A percentile compares a stretch with the other conserved stretches of the same genome.
phyloP scores from a whole-genome alignment of 805 yeast genomes.

The Ogataea chonburiensis region DNA sequence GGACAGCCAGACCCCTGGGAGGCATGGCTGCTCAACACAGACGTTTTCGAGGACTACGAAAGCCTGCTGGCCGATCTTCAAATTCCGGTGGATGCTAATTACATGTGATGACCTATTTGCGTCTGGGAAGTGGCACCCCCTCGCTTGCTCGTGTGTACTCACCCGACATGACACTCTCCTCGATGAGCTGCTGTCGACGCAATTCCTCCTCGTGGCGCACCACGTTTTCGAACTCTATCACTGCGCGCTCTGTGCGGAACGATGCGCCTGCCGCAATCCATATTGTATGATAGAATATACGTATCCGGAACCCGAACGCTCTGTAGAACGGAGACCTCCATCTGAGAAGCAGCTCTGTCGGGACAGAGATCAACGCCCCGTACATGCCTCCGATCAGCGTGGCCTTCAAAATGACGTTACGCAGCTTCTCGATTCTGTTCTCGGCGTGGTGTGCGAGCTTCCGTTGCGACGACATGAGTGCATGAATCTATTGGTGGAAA shows the following conservation, averaged over 20 bases:
- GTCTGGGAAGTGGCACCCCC: constrained; percentile 3
- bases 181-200: constrained; percentile 33
- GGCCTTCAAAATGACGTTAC: constrained; percentile 32
- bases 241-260: constrained; percentile 36
- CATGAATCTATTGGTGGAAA: constrained; percentile 1
- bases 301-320: constrained; percentile 36
- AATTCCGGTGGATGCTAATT: constrained; percentile 5
- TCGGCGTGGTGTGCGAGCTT: constrained; percentile 26
- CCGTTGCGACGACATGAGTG: constrained; percentile 8
- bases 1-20: neutral
- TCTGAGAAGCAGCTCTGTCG: constrained; percentile 35
- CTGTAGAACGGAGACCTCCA: constrained; percentile 40
- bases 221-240: constrained; percentile 33
- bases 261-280: constrained; percentile 38
- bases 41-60: constrained; percentile 17
- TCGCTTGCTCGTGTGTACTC: constrained; percentile 33
- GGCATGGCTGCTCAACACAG: neutral
- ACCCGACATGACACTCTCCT: constrained; percentile 35
- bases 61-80: constrained; percentile 5
- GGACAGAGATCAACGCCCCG: constrained; percentile 39
- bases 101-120: constrained; percentile 4
- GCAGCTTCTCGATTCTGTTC: constrained; percentile 27
- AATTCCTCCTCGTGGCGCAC: constrained; percentile 33
- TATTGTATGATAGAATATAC: constrained; percentile 39
- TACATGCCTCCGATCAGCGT: constrained; percentile 36